Evolutionary conservation across 1,284 basidiomycete species (phyloP), one percentile per base, ranked within the genome.

Genomic region (Cryptococcus wingfieldii): DNA sequence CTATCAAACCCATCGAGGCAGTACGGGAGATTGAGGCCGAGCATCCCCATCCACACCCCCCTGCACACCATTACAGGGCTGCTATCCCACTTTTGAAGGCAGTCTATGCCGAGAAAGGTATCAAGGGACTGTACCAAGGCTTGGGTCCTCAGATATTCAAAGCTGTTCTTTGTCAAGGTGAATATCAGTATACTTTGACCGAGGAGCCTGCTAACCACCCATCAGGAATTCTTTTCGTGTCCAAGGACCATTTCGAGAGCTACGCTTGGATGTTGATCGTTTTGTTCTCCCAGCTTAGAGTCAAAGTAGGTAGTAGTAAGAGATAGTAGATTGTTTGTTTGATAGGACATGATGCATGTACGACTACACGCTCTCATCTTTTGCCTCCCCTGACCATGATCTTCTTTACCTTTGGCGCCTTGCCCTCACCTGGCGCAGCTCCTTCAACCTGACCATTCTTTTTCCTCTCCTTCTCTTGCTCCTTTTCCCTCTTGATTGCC

Each of bases 81-180:
- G 74, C 74, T 34, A 52, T 74, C 18, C 56, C 60, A 12, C 53
- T 97, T 47, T 81, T 99, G 51, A 74, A 75, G 8, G 80, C 85
- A 51, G 89, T 94, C 9, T 86, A 85, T 76, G 79, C 81, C 69
- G 83, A 86, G 64, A 82, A 92, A 66, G 91, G 90, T 1, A 79
- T 90, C 64, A 60, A 79, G 16, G 95, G 96, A n/a, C 96, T 91
- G 91, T 98, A 99, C 77, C 89, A 92, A 85, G 95, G 95, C 55
- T 78, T 86, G 75, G 75, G 79, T 60, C 81, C 82, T 16, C 82
- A 83, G 72, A 82, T 83, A 62, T 72, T 79, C 60, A 83, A 84
- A 72, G 82, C 82, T 5, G 82, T 83, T 16, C 71, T 84, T n/a
- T 79, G 81, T 25, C 81, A 82, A 70, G 82, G 79, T 66, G 39